These are phyloP conservation scores for Magnolia sinica DNA, from an alignment of 164 flowering plant genomes.

Conservation along the genomic window DNA sequence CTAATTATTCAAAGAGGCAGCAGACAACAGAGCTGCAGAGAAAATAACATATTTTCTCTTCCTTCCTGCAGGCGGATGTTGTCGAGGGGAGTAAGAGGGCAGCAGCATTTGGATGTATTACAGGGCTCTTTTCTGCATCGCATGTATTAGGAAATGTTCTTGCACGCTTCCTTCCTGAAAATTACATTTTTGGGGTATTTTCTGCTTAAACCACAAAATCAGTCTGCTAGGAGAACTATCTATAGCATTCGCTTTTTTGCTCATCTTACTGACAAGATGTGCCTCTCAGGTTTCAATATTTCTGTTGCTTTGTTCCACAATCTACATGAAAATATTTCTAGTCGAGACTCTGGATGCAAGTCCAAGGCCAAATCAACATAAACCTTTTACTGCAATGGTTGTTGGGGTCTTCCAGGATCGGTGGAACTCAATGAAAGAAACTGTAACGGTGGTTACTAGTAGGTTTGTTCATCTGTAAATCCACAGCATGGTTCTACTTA, in stretches of 20 bases:
- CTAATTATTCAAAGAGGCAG: too few species aligned
- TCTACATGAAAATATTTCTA: constrained; percentile 63
- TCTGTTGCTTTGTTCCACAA: constrained; percentile 54
- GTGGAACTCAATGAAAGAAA: constrained; percentile 55
- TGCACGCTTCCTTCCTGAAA: constrained; percentile 80
- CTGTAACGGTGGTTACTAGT: constrained; percentile 44
- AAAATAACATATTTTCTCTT: too few species aligned
- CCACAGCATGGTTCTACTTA: background rate
- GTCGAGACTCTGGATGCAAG: constrained; percentile 51
- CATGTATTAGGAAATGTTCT: constrained; percentile 77
- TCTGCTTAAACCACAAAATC: constrained; percentile 2
- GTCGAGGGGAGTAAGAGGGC: constrained; percentile 58
- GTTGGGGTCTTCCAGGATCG: constrained; percentile 35
- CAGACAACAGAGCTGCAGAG: too few species aligned
- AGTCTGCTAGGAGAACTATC: background rate
- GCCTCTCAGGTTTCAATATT: constrained; percentile 64
- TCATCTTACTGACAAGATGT: constrained; percentile 11
- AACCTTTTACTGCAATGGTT: constrained; percentile 26
- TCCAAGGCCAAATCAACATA: constrained; percentile 31
- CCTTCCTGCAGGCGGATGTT: constrained; percentile 63
- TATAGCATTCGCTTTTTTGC: too few species aligned
- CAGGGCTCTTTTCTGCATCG: constrained; percentile 75
- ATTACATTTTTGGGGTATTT: constrained; percentile 58
- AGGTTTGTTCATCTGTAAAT: constrained; percentile 35
- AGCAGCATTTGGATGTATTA: constrained; percentile 77